A percentile compares a stretch with the other conserved stretches of the same genome.
These are phyloP conservation scores for Blastobotrys robertii DNA, from an alignment of 805 yeast genomes.

Conservation along the genomic window DNA sequence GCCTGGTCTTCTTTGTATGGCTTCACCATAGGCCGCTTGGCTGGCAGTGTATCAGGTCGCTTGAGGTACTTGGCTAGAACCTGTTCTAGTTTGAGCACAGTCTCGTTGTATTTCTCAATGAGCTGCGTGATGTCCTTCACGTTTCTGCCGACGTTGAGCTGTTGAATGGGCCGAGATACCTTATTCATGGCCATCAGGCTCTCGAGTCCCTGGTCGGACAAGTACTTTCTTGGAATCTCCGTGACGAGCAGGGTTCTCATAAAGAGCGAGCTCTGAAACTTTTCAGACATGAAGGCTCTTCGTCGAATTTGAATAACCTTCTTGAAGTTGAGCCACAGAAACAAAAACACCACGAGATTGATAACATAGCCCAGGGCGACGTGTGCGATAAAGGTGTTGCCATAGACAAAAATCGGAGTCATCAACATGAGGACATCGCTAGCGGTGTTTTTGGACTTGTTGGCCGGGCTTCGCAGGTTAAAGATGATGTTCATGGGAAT, in stretches of 20 bases:
- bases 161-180: slow-evolving; percentile 11
- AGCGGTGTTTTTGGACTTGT: not conserved
- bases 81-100: slow-evolving; percentile 21
- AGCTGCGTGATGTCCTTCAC: slow-evolving; percentile 20
- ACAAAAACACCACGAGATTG: slow-evolving; percentile 19
- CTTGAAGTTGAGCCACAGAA: slow-evolving; percentile 22
- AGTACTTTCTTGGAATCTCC: slow-evolving; percentile 21
- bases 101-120: slow-evolving; percentile 17
- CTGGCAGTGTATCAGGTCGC: slow-evolving; percentile 18
- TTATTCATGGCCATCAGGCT: slow-evolving; percentile 8
- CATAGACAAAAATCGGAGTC: slow-evolving; percentile 28
- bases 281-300: slow-evolving; percentile 12
- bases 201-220: slow-evolving; percentile 21
- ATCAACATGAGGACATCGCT: slow-evolving; percentile 23
- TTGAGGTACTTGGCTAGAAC: slow-evolving; percentile 22
- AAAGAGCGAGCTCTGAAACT: slow-evolving; percentile 19
- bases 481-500: slow-evolving; percentile 29
- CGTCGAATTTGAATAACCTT: slow-evolving; percentile 21
- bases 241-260: slow-evolving; percentile 26
- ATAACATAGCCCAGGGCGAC: slow-evolving; percentile 26
- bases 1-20: slow-evolving; percentile 13
- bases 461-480: slow-evolving; percentile 18
- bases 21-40: slow-evolving; percentile 16
- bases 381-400: slow-evolving; percentile 26
- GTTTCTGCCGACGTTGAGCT: slow-evolving; percentile 23